phyloP scores from a whole-genome alignment of 2,329 filamentous ascomycete species.

The Apiospora saccharicola region DNA sequence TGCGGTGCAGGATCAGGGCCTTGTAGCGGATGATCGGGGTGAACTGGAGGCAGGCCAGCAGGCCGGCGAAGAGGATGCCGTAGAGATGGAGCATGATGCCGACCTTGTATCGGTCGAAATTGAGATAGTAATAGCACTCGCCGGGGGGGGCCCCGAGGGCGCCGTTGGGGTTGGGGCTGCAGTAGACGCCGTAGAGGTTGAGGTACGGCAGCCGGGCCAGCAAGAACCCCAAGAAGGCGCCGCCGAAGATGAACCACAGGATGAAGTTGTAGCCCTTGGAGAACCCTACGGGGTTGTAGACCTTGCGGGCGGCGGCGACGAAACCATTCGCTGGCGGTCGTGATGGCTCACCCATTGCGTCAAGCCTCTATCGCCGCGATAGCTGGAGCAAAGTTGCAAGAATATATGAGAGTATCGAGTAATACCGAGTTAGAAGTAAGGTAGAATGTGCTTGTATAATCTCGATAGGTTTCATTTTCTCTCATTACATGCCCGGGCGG shows the following conservation, averaged over 20 bases:
- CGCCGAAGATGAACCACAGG: conserved; percentile 58
- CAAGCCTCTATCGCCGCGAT: not conserved
- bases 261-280: conserved; percentile 63
- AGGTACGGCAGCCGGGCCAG: conserved; percentile 58
- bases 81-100: conserved; percentile 57
- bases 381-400: not conserved
- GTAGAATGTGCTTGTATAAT: not conserved
- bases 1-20: conserved; percentile 61
- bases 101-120: conserved; percentile 38
- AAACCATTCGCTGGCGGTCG: conserved; percentile 44
- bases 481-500: not conserved
- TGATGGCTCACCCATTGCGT: not conserved
- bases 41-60: conserved; percentile 58
- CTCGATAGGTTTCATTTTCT: not conserved
- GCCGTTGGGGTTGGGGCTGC: conserved; percentile 29
- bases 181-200: conserved; percentile 51
- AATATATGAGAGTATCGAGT: not conserved
- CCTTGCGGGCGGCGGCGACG: conserved; percentile 37
- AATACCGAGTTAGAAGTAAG: not conserved
- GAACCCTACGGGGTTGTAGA: conserved; percentile 61
- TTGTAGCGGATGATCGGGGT: conserved; percentile 56
- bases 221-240: conserved; percentile 55
- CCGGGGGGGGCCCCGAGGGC: conserved; percentile 40
- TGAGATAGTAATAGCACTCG: conserved; percentile 51
- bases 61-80: conserved; percentile 52